These are phyloP conservation scores for Cercospora canescens DNA, from an alignment of 2,329 filamentous ascomycete species.

Conservation along the genomic window DNA sequence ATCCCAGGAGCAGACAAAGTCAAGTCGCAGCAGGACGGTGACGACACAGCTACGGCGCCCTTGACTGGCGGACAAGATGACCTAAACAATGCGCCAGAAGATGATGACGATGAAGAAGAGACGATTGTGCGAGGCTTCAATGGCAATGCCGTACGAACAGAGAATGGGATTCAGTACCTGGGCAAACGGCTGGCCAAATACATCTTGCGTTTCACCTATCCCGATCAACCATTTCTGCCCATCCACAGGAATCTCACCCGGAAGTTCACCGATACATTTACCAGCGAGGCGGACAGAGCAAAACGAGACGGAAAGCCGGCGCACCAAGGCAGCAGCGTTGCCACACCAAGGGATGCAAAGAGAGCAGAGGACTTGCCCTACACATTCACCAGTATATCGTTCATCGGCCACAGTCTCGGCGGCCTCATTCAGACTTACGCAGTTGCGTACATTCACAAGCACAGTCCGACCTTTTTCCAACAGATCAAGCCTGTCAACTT, in stretches of 20 bases:
- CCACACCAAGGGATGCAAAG: constrained; percentile 46
- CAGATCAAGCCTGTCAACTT: constrained; percentile 87
- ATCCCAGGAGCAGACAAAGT: constrained; percentile 11
- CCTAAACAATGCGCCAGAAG: constrained; percentile 38
- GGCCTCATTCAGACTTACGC: constrained; percentile 91
- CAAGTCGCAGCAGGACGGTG: constrained; percentile 16
- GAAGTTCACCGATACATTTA: constrained; percentile 51
- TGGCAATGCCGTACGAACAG: constrained; percentile 86
- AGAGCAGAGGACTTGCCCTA: constrained; percentile 61
- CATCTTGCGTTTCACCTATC: constrained; percentile 85
- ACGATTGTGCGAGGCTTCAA: constrained; percentile 88
- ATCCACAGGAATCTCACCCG: constrained; percentile 55
- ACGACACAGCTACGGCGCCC: constrained; percentile 43
- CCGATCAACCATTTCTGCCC: constrained; percentile 86
- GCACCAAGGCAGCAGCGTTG: constrained; percentile 64
- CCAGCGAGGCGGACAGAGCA: constrained; percentile 45
- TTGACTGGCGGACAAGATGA: constrained; percentile 53
- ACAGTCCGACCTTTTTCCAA: constrained; percentile 88
- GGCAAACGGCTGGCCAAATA: constrained; percentile 93
- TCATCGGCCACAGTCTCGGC: constrained; percentile 88
- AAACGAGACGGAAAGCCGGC: constrained; percentile 46
- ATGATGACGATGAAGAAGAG: constrained; percentile 70
- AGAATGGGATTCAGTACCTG: constrained; percentile 94
- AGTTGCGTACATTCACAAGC: constrained; percentile 93
- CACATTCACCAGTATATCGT: constrained; percentile 90